Conservation (phyloP, 345 rosid genomes). For the Gossypium arboreum region DNA sequence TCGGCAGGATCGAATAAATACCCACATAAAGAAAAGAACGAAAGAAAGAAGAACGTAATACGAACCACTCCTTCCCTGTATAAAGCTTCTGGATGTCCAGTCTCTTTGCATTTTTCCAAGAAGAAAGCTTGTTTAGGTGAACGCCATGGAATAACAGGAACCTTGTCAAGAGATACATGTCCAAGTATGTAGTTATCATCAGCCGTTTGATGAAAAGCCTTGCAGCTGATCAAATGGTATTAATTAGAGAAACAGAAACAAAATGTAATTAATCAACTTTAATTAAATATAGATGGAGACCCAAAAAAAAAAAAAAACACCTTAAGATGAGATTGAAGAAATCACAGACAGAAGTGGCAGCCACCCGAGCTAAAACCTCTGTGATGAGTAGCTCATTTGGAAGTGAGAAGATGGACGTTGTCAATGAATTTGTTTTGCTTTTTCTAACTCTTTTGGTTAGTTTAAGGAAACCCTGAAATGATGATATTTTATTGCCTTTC, state of each 20-base stretch:
- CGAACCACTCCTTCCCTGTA: slow-evolving; percentile 24
- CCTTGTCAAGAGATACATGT: slow-evolving; percentile 14
- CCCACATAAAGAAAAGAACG: not conserved
- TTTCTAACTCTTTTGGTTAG: not conserved
- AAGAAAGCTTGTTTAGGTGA: not conserved
- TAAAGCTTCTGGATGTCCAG: slow-evolving; percentile 25
- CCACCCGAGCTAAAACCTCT: slow-evolving; percentile 20
- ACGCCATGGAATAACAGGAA: slow-evolving; percentile 6
- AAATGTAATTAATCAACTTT: not conserved
- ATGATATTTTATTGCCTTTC: not conserved
- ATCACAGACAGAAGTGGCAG: not conserved
- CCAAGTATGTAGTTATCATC: slow-evolving; percentile 7
- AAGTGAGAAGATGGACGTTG: slow-evolving; percentile 10
- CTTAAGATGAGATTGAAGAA: slow-evolving; percentile 14
- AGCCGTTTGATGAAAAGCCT: not conserved
- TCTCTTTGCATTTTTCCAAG: slow-evolving; percentile 8
- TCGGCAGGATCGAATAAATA: not conserved
- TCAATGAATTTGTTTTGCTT: not conserved
- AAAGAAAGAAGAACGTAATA: not conserved
- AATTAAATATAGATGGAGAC: not conserved
- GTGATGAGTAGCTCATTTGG: slow-evolving; percentile 11
- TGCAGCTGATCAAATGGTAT: slow-evolving; percentile 16
- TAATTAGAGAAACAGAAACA: not conserved
- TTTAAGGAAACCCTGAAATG: not conserved
- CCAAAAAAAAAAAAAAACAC: not conserved